Percentiles rank a stretch among this genome's conserved stretches.
These are phyloP conservation scores for Penicillium capsulatum DNA, from an alignment of 2,329 filamentous ascomycete genomes.

Conservation along the genomic window DNA sequence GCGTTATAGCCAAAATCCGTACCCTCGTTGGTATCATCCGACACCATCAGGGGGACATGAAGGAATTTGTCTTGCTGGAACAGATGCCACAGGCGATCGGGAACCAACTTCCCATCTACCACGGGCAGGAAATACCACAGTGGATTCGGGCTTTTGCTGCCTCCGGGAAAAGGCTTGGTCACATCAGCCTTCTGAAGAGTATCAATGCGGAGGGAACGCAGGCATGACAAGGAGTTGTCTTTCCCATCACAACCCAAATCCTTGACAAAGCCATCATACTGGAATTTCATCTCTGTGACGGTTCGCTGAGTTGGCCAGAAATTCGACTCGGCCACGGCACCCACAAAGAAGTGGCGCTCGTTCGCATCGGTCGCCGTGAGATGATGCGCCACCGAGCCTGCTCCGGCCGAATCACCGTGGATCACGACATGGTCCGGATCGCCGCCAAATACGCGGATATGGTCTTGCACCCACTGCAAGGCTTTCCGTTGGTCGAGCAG, in stretches of 20 bases:
- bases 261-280: constrained; percentile 46
- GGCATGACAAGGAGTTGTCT: constrained; percentile 41
- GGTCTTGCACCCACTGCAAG: constrained; percentile 57
- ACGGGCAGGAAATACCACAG: constrained; percentile 54
- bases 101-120: constrained; percentile 53
- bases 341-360: constrained; percentile 47
- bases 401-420: constrained; percentile 60
- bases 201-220: constrained; percentile 41
- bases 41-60: constrained; percentile 52
- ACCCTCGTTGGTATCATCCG: constrained; percentile 45
- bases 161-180: constrained; percentile 42
- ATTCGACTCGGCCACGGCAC: constrained; percentile 48
- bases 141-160: constrained; percentile 32
- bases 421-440: constrained; percentile 58
- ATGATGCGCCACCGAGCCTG: constrained; percentile 54
- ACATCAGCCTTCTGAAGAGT: constrained; percentile 42
- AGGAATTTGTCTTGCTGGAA: constrained; percentile 51
- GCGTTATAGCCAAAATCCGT: constrained; percentile 46
- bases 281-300: constrained; percentile 44
- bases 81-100: constrained; percentile 48
- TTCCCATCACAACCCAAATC: constrained; percentile 42
- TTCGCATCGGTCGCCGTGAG: constrained; percentile 50
- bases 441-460: constrained; percentile 57
- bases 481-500: constrained; percentile 60
- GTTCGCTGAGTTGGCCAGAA: constrained; percentile 48